Conservation (phyloP, 75 land plant species). For the Picea glauca region DNA sequence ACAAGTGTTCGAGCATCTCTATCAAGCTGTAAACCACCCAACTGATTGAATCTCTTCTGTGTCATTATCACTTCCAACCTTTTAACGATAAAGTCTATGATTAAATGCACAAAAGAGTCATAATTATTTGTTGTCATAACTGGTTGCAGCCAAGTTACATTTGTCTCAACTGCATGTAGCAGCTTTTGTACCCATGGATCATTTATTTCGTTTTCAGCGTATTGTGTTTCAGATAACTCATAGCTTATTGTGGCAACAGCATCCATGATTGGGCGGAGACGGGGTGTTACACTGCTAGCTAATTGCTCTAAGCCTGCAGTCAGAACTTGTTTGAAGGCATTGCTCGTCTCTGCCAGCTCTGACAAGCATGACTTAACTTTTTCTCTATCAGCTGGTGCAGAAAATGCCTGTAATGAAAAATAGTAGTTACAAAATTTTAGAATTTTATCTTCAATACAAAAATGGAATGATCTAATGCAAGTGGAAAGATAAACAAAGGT, state of each 20-base stretch:
- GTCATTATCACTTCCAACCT: slow-evolving; percentile 90
- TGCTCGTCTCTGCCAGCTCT: slow-evolving; percentile 77
- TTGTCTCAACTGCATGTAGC: slow-evolving; percentile 85
- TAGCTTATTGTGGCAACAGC: slow-evolving; percentile 77
- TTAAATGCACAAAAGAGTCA: slow-evolving; percentile 75
- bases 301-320: slow-evolving; percentile 84
- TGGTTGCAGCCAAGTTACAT: slow-evolving; percentile 83
- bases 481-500: not conserved
- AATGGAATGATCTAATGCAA: not conserved
- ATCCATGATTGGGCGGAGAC: slow-evolving; percentile 78
- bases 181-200: slow-evolving; percentile 97
- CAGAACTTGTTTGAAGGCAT: slow-evolving; percentile 59
- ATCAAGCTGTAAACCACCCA: slow-evolving; percentile 95
- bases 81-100: slow-evolving; percentile 80
- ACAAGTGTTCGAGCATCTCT: slow-evolving; percentile 83
- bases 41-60: slow-evolving; percentile 92
- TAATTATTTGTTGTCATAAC: slow-evolving; percentile 83
- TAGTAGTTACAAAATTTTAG: not conserved
- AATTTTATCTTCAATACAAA: not conserved
- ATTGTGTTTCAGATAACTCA: slow-evolving; percentile 85
- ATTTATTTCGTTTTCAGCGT: slow-evolving; percentile 86
- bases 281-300: slow-evolving; percentile 63
- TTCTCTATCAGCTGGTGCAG: slow-evolving; percentile 81
- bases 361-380: slow-evolving; percentile 79
- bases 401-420: slow-evolving; percentile 53